A percentile compares a stretch with the other conserved stretches of the same genome.
phyloP scores from a whole-genome alignment of 352 stramenopile genomes.

The Albugo candida region DNA sequence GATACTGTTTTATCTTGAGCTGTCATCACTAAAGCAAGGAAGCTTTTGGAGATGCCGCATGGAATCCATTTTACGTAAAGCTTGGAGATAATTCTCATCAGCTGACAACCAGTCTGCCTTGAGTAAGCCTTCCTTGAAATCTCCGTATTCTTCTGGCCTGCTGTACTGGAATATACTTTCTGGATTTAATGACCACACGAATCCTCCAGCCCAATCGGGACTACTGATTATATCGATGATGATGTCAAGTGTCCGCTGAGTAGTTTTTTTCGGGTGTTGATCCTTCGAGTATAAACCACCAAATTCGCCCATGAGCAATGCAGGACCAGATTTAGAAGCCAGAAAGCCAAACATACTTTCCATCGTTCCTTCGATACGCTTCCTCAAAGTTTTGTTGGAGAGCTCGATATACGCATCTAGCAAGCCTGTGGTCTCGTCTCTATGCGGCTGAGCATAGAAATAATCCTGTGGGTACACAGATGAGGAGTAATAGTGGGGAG shows the following conservation, averaged over 20 bases:
- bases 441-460: conserved; percentile 24
- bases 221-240: conserved; percentile 36
- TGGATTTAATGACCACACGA: conserved; percentile 54
- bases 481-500: conserved; percentile 53
- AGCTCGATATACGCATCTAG: conserved; percentile 23
- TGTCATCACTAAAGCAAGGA: conserved; percentile 19
- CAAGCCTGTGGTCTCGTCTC: conserved; percentile 10
- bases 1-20: too few species aligned
- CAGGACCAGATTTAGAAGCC: conserved; percentile 18
- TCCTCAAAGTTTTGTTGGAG: conserved; percentile 17
- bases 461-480: conserved; percentile 37
- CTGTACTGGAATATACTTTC: conserved; percentile 54
- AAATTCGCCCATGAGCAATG: conserved; percentile 46
- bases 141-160: conserved; percentile 15
- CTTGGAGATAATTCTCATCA: conserved; percentile 23
- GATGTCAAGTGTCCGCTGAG: conserved; percentile 29
- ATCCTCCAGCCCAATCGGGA: conserved; percentile 28
- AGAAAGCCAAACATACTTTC: conserved; percentile 53
- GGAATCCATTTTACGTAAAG: conserved; percentile 24
- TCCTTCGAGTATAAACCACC: conserved; percentile 38
- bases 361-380: conserved; percentile 24
- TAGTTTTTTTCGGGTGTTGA: conserved; percentile 31
- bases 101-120: conserved; percentile 33
- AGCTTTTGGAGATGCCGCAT: conserved; percentile 24
- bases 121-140: conserved; percentile 29